Base-by-base conservation (phyloP, 2,329 filamentous ascomycete species). In the Ceratocystis colombiana region DNA sequence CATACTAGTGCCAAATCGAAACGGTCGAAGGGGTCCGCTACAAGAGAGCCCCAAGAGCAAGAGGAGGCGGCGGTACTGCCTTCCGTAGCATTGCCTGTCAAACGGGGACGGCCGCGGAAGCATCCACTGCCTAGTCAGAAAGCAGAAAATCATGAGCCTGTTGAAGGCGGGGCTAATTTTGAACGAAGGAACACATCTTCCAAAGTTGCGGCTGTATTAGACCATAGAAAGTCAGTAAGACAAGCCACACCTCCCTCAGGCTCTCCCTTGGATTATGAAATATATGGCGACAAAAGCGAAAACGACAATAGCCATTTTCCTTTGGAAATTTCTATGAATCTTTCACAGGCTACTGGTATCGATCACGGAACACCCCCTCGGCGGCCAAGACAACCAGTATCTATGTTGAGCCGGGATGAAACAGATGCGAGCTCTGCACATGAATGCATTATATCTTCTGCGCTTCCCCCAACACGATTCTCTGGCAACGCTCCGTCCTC, bases 351-450 rank as follows among this genome's bases (percentile, higher is more conserved):
- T 41, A 46, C 50, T 17, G 41, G 15, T 10, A 28, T 67, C 10
- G 62, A 64, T n/a, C 62, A 64, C n/a, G 53, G 65, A 48, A 67
- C 65, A 7, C 65, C 65, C 44, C 62, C 65, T 33, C 48, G 50
- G n/a, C 17, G 22, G 37, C 28, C 25, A 59, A 65, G 41, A n/a
- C 30, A 28, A 6, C 37, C 25, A 5, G 22, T 6, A 17, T 8
- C 17, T 10, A 46, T 3, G 25, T 17, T n/a, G 45, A 17, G 7
- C 17, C 61, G 10, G 8, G 22, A 25, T 10, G 55, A 17, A 30
- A 33, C 28, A 33, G 30, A 20, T 20, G 1, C 15, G 1, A 37
- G 6, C 17, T n/a, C 5, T 17, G 4, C n/a, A 59, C 55, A n/a
- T 30, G 6, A 33, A 3, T 1, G 5, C 6, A 33, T 6, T 3